A percentile compares a stretch with the other conserved stretches of the same genome.
phyloP scores from a whole-genome alignment of 352 stramenopile species.

The Elongisporangium undulatum region DNA sequence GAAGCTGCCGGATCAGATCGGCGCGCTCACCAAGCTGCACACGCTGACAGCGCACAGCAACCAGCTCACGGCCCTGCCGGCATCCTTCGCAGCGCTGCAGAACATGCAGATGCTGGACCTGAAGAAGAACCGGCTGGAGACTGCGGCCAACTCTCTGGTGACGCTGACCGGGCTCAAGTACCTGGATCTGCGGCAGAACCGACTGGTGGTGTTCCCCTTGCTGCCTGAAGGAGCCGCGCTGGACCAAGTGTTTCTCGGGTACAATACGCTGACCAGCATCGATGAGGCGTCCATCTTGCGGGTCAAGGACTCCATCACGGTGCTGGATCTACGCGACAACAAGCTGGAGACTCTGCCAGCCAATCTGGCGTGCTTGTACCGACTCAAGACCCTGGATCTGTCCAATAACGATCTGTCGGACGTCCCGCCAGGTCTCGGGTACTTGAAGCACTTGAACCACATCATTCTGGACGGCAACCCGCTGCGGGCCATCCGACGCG shows the following conservation, averaged over 20 bases:
- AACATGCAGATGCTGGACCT: conserved; percentile 68
- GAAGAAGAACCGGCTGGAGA: conserved; percentile 73
- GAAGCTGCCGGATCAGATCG: conserved; percentile 42
- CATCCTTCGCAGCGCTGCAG: conserved; percentile 34
- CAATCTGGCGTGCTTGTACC: conserved; percentile 48
- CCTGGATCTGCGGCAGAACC: conserved; percentile 74
- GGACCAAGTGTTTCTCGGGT: conserved; percentile 78
- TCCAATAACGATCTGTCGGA: conserved; percentile 80
- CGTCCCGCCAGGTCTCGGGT: conserved; percentile 67
- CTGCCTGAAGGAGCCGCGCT: conserved; percentile 49
- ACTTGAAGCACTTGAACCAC: conserved; percentile 76
- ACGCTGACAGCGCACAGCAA: conserved; percentile 60
- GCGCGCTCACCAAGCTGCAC: conserved; percentile 50
- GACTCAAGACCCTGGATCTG: conserved; percentile 78
- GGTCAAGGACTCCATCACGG: conserved; percentile 59
- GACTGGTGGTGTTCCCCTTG: conserved; percentile 50
- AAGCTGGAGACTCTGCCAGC: conserved; percentile 54
- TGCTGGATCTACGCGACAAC: conserved; percentile 82
- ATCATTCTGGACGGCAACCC: conserved; percentile 76
- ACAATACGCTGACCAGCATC: conserved; percentile 56
- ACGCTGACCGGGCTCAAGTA: conserved; percentile 48
- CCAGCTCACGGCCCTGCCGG: conserved; percentile 40
- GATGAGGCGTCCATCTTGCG: conserved; percentile 54
- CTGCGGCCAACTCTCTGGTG: conserved; percentile 31
- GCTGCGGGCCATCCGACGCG: conserved; percentile 63